Conservation (phyloP, 768 basidiomycete genomes). For the Lepiota venenata region DNA sequence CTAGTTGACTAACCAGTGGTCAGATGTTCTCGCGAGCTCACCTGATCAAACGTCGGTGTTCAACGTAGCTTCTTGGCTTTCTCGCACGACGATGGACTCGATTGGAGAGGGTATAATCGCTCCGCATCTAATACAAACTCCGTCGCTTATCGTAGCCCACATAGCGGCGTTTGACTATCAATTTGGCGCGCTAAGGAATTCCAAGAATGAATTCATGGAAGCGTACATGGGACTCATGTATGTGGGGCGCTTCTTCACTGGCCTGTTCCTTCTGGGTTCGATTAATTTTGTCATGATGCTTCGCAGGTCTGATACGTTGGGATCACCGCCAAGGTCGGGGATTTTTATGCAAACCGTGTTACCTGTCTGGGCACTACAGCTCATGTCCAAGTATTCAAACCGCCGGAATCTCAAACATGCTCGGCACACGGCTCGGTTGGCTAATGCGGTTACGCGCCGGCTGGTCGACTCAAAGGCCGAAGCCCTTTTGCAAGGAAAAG, state of each 20-base stretch:
- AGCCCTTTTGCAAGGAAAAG: conserved; percentile 44
- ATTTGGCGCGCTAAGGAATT: conserved; percentile 47
- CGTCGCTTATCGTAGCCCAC: background rate
- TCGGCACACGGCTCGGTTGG: conserved; percentile 39
- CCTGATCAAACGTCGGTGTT: conserved; percentile 36
- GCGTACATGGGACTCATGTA: conserved; percentile 52
- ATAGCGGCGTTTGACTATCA: conserved; percentile 54
- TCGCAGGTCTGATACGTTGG: conserved; percentile 45
- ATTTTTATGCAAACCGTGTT: conserved; percentile 48
- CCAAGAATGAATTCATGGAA: conserved; percentile 49
- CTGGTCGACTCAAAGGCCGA: conserved; percentile 46
- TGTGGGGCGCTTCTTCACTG: background rate
- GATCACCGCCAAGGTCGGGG: conserved; percentile 39
- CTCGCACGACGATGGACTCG: conserved; percentile 46
- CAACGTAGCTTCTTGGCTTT: conserved; percentile 49
- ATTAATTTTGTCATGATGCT: background rate
- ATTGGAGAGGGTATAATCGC: conserved; percentile 41
- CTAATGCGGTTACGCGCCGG: conserved; percentile 41
- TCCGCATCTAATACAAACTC: background rate
- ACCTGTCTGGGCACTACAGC: conserved; percentile 41
- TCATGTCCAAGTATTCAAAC: conserved; percentile 44
- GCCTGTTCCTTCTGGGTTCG: background rate
- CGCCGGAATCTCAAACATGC: conserved; percentile 43
- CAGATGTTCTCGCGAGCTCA: conserved; percentile 43
- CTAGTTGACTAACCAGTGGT: conserved; percentile 50